Percentiles rank a stretch among this genome's conserved stretches.
phyloP scores from a whole-genome alignment of 1,284 basidiomycete species.

The Sutorius eximius region DNA sequence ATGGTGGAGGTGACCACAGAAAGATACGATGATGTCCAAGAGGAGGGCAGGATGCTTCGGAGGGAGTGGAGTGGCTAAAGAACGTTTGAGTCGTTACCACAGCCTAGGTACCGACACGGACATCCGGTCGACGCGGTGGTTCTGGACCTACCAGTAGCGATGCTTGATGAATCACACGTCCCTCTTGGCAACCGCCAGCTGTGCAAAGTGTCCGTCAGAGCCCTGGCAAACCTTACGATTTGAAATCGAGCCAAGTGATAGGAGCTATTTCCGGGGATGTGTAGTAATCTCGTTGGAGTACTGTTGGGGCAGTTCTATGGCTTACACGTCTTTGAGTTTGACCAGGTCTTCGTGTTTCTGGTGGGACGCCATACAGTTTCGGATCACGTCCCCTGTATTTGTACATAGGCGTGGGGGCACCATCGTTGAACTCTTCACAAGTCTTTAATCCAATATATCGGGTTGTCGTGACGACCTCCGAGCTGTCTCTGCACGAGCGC shows the following conservation, averaged over 20 bases:
- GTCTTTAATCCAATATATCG: background rate
- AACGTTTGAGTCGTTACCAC: background rate
- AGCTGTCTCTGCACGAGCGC: background rate
- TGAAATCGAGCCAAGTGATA: background rate
- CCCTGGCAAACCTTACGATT: background rate
- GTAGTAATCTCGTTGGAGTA: too few species aligned
- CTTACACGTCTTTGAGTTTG: background rate
- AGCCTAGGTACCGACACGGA: background rate
- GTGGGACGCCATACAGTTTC: background rate
- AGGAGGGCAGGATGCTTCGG: constrained; percentile 10
- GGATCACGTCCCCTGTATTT: too few species aligned
- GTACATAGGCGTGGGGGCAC: background rate
- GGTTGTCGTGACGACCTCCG: background rate
- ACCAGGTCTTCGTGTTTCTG: background rate
- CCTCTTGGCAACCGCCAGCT: background rate
- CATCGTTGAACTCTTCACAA: background rate
- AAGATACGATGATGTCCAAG: background rate
- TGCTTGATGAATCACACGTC: background rate
- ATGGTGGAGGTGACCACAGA: constrained; percentile 11
- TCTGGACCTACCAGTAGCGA: too few species aligned
- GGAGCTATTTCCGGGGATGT: background rate
- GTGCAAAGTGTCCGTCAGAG: background rate
- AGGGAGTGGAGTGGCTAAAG: background rate
- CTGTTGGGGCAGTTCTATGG: background rate
- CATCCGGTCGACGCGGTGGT: background rate